Conservation (phyloP, 202 grass and related monocot species). For the Schoenoplectus tabernaemontani region DNA sequence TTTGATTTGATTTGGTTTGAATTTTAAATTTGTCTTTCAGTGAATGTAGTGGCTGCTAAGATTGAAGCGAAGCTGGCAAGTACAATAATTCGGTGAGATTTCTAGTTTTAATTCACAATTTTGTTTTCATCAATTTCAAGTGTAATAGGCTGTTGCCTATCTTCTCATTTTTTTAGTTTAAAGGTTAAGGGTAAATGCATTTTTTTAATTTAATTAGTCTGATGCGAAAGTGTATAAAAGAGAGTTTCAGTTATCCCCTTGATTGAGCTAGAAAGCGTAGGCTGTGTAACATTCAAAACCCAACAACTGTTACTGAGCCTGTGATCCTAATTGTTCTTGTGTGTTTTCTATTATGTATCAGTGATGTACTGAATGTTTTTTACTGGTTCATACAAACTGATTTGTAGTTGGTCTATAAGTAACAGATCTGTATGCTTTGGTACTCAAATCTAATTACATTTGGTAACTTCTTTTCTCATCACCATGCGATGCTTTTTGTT, state of each 20-base stretch:
- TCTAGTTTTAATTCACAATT: slow-evolving; percentile 11
- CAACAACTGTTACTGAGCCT: background rate
- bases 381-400: background rate
- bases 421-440: background rate
- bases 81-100: slow-evolving; percentile 51
- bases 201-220: background rate
- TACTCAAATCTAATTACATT: background rate
- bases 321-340: background rate
- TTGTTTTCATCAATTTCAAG: background rate
- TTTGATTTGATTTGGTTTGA: background rate
- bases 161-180: background rate
- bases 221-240: background rate
- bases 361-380: background rate
- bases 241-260: background rate
- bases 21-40: slow-evolving; percentile 19
- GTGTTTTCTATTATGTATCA: background rate
- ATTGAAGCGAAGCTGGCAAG: slow-evolving; percentile 68
- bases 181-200: background rate
- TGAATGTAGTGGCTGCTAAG: slow-evolving; percentile 51
- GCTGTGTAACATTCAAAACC: background rate
- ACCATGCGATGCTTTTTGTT: background rate
- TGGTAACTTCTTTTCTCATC: background rate
- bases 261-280: background rate
- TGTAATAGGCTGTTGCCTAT: slow-evolving; percentile 19
- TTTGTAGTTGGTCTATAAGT: background rate